These are phyloP conservation scores for Alternaria alternata DNA, from an alignment of 2,329 filamentous ascomycete species.

Conservation along the genomic window DNA sequence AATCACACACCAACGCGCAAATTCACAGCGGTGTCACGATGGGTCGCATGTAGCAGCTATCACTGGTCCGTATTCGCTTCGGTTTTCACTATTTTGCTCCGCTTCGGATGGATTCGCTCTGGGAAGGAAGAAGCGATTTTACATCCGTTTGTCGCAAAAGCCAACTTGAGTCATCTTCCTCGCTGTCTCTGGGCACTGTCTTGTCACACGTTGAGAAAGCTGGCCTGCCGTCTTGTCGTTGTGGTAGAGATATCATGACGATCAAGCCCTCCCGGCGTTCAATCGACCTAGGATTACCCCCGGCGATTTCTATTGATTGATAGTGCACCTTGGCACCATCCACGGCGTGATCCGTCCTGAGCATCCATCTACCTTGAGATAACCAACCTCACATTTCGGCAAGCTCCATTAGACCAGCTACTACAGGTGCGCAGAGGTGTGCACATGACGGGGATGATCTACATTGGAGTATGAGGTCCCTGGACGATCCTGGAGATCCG, in stretches of 20 bases:
- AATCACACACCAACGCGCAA: constrained; percentile 3
- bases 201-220: background rate
- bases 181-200: background rate
- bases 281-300: constrained; percentile 7
- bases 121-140: background rate
- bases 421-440: constrained; percentile 4
- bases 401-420: constrained; percentile 5
- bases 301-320: constrained; percentile 15
- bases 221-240: background rate
- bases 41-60: background rate
- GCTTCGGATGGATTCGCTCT: background rate
- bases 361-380: constrained; percentile 7
- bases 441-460: constrained; percentile 16
- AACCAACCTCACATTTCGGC: constrained; percentile 5
- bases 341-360: constrained; percentile 5
- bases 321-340: constrained; percentile 10
- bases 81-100: background rate
- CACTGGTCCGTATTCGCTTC: background rate
- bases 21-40: constrained; percentile 2
- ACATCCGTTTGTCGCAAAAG: background rate
- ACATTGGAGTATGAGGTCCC: constrained; percentile 10
- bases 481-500: constrained; percentile 20
- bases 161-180: constrained; percentile 1
- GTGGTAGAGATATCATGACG: background rate
- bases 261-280: constrained; percentile 6